Percentiles rank a stretch among this genome's conserved stretches.
Conservation (phyloP, 345 rosid species). For the Gossypium sturtianum region DNA sequence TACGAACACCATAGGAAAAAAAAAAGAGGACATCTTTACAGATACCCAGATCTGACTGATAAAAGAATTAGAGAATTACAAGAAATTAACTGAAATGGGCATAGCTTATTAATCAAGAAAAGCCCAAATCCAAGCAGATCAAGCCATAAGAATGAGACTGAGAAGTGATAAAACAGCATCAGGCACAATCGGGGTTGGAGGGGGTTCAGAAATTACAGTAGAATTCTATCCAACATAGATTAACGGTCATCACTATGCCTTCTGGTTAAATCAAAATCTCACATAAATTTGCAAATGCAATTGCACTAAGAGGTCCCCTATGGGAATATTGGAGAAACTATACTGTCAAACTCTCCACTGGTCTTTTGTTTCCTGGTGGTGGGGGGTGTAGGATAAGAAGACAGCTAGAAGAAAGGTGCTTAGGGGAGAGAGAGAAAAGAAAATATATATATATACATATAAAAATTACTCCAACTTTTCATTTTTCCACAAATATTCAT, state of each 20-base stretch:
- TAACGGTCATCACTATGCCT: constrained; percentile 31
- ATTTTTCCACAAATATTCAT: too few relatives aligned
- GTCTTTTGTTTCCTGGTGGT: not conserved
- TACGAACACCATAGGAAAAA: constrained; percentile 20
- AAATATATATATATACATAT: too few relatives aligned
- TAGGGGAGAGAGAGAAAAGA: constrained; percentile 16
- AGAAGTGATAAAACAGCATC: constrained; percentile 25
- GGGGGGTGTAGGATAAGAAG: constrained; percentile 27
- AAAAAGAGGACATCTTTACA: constrained; percentile 38
- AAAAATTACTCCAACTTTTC: too few relatives aligned
- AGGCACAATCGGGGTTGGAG: constrained; percentile 10
- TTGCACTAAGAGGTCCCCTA: constrained; percentile 18
- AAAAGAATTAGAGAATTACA: constrained; percentile 27
- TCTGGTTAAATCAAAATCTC: constrained; percentile 9
- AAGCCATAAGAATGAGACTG: constrained; percentile 23
- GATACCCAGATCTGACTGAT: constrained; percentile 38
- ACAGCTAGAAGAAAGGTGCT: constrained; percentile 20
- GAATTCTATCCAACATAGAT: constrained; percentile 24
- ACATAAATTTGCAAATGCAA: constrained; percentile 6
- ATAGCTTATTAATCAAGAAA: constrained; percentile 22
- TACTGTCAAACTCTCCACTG: constrained; percentile 5
- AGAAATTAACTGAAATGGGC: constrained; percentile 22
- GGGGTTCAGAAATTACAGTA: constrained; percentile 24
- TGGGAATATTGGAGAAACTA: constrained; percentile 21
- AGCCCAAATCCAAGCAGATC: constrained; percentile 43